Conservation (phyloP, 148 eudicot genomes). For the Vaccinium darrowii region DNA sequence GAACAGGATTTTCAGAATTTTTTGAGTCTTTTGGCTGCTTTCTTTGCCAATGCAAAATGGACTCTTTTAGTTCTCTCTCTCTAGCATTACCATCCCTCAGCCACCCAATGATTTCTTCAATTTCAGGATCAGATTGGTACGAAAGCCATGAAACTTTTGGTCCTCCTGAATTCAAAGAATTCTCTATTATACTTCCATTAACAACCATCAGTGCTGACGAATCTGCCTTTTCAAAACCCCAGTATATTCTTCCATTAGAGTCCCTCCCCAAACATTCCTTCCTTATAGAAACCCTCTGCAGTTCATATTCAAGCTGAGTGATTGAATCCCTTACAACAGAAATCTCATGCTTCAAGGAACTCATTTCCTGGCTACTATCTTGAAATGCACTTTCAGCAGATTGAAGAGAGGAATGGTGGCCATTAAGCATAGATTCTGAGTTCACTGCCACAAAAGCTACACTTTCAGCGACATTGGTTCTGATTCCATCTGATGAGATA, state of each 20-base stretch:
- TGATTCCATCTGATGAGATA: slow-evolving; percentile 3
- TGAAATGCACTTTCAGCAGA: slow-evolving; percentile 18
- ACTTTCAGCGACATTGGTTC: not conserved
- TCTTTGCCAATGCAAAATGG: slow-evolving; percentile 37
- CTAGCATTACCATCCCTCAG: slow-evolving; percentile 34
- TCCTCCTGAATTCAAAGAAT: slow-evolving; percentile 18
- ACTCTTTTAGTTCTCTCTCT: slow-evolving; percentile 50
- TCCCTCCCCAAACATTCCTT: slow-evolving; percentile 50
- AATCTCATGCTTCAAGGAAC: slow-evolving; percentile 32
- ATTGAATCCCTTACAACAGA: slow-evolving; percentile 35
- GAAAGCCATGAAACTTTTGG: slow-evolving; percentile 29
- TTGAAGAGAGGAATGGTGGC: slow-evolving; percentile 13
- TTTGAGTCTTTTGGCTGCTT: slow-evolving; percentile 8
- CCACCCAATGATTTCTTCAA: slow-evolving; percentile 40
- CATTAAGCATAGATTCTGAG: slow-evolving; percentile 1
- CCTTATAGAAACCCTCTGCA: slow-evolving; percentile 36
- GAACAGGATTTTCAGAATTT: slow-evolving; percentile 18
- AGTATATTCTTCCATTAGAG: slow-evolving; percentile 45
- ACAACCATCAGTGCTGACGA: slow-evolving; percentile 29
- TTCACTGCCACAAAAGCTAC: not conserved
- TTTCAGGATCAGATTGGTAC: slow-evolving; percentile 38
- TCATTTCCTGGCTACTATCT: slow-evolving; percentile 20
- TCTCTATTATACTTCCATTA: slow-evolving; percentile 13
- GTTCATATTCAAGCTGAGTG: slow-evolving; percentile 31
- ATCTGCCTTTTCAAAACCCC: slow-evolving; percentile 35